Base-by-base conservation (phyloP, 2,329 filamentous ascomycete genomes). In the Alternaria brassicae region DNA sequence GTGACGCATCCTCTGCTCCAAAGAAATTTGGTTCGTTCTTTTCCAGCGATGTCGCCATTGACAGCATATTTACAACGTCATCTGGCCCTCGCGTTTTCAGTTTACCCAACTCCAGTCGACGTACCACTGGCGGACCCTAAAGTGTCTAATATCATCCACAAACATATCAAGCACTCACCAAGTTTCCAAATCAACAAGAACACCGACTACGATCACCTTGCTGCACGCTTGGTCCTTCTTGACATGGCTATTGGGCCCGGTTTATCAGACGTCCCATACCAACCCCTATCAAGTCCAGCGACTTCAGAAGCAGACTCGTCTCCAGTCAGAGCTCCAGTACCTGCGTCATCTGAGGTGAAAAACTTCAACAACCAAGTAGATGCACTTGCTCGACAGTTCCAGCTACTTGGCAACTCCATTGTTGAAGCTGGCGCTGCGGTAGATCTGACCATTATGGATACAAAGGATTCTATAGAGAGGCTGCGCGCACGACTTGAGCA, bases 211-310 rank as follows among this genome's bases (percentile, higher is more conserved):
- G 80, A 82, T 15, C 83, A 88, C 54, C 84, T 97, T 1, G 82
- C 84, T 32, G 88, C 90, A 2, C 82, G 88, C 15, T 81, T 91
- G 3, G 79, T 84, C 3, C 84, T 96, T 19, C 84, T 97, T 5
- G 89, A 95, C 71, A 85, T 92, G 37, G 89, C 87, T 15, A 82
- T 97, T 51, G 91, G 92, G 60, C 86, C 89, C 58, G 91, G 85
- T 2, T 79, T 78, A 45, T 67, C 71, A 17, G 58, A 53, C 4
- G 71, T 76, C 0, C 72, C 74, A 7, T 75, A 70, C 39, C 58
- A 69, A 28, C 76, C 77, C 12, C 56, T 66, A 56, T 55, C 68
- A 55, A 74, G 64, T 58, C 75, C 68, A 21, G 45, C 52, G 56
- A 63, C 37, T 52, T 78, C 60, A 8, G 65, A 62, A 41, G 50